Percentiles rank a stretch among this genome's conserved stretches.
Evolutionary conservation across 768 basidiomycete species (phyloP).

Genomic region (Antrodiella citrinella): DNA sequence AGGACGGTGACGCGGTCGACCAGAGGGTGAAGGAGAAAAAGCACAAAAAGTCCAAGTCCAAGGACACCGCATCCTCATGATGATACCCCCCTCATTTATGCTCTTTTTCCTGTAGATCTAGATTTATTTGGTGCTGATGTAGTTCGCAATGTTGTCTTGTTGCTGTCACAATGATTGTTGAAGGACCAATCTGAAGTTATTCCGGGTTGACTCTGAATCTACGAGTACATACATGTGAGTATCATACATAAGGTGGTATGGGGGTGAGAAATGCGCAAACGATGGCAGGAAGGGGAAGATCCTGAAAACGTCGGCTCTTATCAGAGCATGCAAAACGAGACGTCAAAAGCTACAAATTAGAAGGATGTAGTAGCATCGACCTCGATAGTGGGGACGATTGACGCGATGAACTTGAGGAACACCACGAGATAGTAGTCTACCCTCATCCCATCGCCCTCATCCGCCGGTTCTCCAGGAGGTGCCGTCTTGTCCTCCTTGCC

Average conservation of each 20-base stretch:
- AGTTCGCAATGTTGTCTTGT: background rate
- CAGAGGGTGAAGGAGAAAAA: constrained; percentile 22
- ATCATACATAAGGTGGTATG: background rate
- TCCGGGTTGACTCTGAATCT: background rate
- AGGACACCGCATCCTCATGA: background rate
- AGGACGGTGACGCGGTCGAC: constrained; percentile 8
- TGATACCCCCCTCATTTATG: background rate
- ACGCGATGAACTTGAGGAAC: constrained; percentile 98
- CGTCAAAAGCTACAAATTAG: too few relatives aligned
- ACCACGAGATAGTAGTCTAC: constrained; percentile 98
- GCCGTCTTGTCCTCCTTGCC: constrained; percentile 42
- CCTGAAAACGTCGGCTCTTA: too few relatives aligned
- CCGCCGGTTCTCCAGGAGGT: constrained; percentile 19
- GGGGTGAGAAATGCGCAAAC: too few relatives aligned
- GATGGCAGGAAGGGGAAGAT: too few relatives aligned
- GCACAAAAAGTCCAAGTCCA: constrained; percentile 16
- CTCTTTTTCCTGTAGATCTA: background rate
- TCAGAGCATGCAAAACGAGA: too few relatives aligned
- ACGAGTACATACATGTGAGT: background rate
- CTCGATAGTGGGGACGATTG: constrained; percentile 97
- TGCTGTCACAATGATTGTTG: background rate
- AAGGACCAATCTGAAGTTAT: background rate
- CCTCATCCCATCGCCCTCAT: constrained; percentile 82
- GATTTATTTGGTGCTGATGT: background rate
- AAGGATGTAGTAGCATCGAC: constrained; percentile 80